These are phyloP conservation scores for Scedosporium dehoogii DNA, from an alignment of 2,329 filamentous ascomycete genomes.

Conservation along the genomic window DNA sequence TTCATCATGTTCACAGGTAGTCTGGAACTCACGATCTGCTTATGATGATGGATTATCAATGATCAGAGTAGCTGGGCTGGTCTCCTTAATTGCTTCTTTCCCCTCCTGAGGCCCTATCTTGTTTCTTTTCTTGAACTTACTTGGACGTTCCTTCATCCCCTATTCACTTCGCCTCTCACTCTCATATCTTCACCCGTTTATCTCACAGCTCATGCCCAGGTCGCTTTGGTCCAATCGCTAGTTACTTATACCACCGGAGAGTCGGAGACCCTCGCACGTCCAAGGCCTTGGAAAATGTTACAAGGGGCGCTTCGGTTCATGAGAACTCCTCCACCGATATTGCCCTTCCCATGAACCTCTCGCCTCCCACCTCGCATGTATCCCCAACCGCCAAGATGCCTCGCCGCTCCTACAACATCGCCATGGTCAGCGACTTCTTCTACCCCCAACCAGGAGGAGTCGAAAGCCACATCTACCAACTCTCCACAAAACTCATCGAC, in stretches of 20 bases:
- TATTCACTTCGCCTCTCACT: neutral
- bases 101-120: neutral
- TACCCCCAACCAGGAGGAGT: slow-evolving; percentile 94
- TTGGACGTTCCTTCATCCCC: neutral
- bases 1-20: neutral
- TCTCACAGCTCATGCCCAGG: neutral
- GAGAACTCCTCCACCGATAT: slow-evolving; percentile 2
- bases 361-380: too few species aligned
- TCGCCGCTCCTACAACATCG: slow-evolving; percentile 55
- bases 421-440: slow-evolving; percentile 99
- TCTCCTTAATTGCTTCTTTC: neutral
- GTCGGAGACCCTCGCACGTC: neutral
- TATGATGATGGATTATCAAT: neutral
- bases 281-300: neutral
- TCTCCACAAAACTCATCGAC: slow-evolving; percentile 92
- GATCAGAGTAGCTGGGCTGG: neutral
- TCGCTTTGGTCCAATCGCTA: neutral
- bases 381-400: slow-evolving; percentile 29
- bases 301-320: neutral
- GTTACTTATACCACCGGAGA: neutral
- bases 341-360: neutral
- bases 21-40: neutral
- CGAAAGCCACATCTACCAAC: slow-evolving; percentile 97
- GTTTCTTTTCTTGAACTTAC: neutral
- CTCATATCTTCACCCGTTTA: neutral